Base-by-base conservation (phyloP, 2,329 filamentous ascomycete genomes). In the Diplodia corticola region DNA sequence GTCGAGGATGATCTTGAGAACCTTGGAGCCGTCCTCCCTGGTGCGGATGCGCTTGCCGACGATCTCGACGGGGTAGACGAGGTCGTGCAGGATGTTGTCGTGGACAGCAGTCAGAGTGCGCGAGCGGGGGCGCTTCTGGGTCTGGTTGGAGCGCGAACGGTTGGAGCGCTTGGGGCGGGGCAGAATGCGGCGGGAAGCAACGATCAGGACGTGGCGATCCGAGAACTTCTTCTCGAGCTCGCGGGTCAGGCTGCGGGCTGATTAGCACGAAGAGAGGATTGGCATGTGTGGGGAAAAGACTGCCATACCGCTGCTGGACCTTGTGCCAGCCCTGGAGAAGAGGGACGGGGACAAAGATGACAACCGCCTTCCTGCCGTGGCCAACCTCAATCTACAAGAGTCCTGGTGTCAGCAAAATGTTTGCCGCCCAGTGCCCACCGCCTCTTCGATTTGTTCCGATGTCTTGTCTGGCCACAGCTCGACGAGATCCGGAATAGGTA, bases 191-290 rank as follows among this genome's bases (percentile, higher is more conserved):
- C 95, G 95, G 80, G 94, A 96, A 77, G 95, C 95, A 78, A 99
- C 91, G 89, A 99, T 93, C 83, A 99, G 88, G 83, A 99, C 95
- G 85, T 99, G 95, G 85, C 95, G 95, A 89, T 99, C 95, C 73
- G 95, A 98, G 92, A 99, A 99, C 88, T 99, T 99, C 93, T 99
- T 99, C 91, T 99, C 95, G 81, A 99, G 93, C 89, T 99, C 95
- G 85, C 95, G 95, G 84, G 95, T 99, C 81, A 99, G 90, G 81
- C 94, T 98, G 70, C 15, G 69, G 54, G 50, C 30, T 15, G 50
- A 57, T 68, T 65, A 70, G 67, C 30, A 40, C 63, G 24, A 33
- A 4, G 51, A 15, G 22, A 13, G 40, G 9, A 71, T 50, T 40
- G 5, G 7, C 4, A 30, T 2, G 61, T 35, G 44, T 67, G 15